Conservation (phyloP, 805 yeast species). For the Pichia insulana region DNA sequence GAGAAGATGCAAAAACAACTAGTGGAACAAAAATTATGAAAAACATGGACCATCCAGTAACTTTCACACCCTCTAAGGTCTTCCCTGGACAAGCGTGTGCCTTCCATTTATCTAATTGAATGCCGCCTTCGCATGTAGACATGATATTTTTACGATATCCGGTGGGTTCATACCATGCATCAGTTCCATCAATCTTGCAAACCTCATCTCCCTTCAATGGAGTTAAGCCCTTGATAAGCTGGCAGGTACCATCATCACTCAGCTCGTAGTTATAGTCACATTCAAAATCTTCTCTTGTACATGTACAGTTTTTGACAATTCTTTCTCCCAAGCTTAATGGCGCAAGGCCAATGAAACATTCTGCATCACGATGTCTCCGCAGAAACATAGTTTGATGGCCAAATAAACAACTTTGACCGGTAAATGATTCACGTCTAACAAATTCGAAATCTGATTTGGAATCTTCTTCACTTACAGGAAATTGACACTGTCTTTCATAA, state of each 20-base stretch:
- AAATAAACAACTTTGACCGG: conserved; percentile 49
- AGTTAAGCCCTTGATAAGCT: conserved; percentile 62
- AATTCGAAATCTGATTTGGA: conserved; percentile 50
- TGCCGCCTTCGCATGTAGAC: conserved; percentile 81
- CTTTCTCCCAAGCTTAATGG: conserved; percentile 51
- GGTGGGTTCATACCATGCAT: conserved; percentile 79
- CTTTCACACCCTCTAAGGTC: conserved; percentile 47
- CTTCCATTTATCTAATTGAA: conserved; percentile 54
- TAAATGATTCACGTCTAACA: conserved; percentile 50
- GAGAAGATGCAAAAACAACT: conserved; percentile 40
- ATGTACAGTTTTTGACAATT: conserved; percentile 60
- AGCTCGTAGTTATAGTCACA: conserved; percentile 83
- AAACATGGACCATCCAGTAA: conserved; percentile 47
- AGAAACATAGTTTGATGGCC: conserved; percentile 60
- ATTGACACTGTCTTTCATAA: conserved; percentile 45
- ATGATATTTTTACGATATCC: conserved; percentile 85
- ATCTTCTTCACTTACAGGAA: conserved; percentile 29
- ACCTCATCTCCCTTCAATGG: conserved; percentile 57
- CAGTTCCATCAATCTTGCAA: conserved; percentile 45
- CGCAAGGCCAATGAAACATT: conserved; percentile 66
- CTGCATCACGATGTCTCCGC: conserved; percentile 45
- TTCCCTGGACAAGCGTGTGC: conserved; percentile 85
- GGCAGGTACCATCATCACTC: conserved; percentile 75
- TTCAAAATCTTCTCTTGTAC: conserved; percentile 82
- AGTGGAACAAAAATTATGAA: conserved; percentile 51